Percentiles rank a stretch among this genome's conserved stretches.
Conservation (phyloP, 148 eudicot species). For the Camellia granthamiana region DNA sequence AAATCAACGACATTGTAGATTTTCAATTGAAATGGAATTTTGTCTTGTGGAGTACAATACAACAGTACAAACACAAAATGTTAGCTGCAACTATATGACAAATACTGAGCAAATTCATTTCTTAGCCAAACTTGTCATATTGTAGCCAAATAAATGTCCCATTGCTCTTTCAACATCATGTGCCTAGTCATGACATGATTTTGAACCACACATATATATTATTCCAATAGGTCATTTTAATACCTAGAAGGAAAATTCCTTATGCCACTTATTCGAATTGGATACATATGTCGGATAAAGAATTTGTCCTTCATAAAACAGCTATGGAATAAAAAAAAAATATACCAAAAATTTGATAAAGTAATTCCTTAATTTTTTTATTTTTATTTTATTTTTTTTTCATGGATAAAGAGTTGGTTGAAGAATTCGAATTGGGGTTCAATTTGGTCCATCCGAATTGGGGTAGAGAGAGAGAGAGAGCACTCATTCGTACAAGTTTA, state of each 20-base stretch:
- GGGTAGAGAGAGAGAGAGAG: no score
- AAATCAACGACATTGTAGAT: not conserved
- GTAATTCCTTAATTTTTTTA: not conserved
- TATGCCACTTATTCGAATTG: not conserved
- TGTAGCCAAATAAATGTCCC: not conserved
- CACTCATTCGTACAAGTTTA: no score
- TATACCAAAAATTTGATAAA: not conserved
- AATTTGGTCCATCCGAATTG: no score
- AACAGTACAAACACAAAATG: conserved; percentile 2
- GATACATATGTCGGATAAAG: not conserved
- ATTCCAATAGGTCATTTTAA: not conserved
- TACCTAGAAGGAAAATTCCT: no score
- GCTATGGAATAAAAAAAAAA: not conserved
- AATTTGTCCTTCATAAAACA: not conserved
- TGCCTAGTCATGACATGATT: not conserved
- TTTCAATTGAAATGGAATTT: not conserved
- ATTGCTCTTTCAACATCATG: not conserved
- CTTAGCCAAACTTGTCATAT: conserved; percentile 16
- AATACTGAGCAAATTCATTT: not conserved
- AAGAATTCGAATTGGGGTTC: not conserved
- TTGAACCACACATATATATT: not conserved
- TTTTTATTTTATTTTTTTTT: no score
- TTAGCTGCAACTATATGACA: not conserved
- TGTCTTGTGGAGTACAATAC: conserved; percentile 9
- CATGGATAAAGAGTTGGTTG: not conserved